Conservation (phyloP, 768 basidiomycete species). For the Tricholoma sp. region DNA sequence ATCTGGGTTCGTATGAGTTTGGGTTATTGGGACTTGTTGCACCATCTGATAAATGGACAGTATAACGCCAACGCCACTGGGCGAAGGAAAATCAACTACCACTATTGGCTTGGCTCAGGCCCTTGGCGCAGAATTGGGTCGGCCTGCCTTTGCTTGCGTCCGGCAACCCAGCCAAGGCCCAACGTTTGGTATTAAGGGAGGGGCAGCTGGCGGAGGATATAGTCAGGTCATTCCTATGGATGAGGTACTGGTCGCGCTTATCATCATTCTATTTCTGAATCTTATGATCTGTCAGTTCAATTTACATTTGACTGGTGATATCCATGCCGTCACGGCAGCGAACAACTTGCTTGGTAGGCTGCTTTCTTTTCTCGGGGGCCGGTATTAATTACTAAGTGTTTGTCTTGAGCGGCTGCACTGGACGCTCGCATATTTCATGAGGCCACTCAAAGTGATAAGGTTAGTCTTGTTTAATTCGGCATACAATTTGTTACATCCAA, state of each 20-base stretch:
- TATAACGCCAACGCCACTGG: constrained; percentile 94
- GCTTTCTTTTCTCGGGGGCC: neutral
- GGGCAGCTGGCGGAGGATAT: constrained; percentile 97
- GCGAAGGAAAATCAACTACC: constrained; percentile 98
- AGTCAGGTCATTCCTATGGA: constrained; percentile 99
- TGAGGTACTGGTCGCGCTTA: constrained; percentile 47
- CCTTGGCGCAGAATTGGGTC: constrained; percentile 88
- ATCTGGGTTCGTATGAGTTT: constrained; percentile 55
- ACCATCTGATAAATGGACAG: constrained; percentile 30
- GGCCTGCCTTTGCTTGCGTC: constrained; percentile 93
- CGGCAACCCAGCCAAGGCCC: constrained; percentile 98
- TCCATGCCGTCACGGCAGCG: constrained; percentile 95
- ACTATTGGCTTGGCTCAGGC: constrained; percentile 97
- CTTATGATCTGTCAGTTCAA: constrained; percentile 61
- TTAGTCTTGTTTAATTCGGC: constrained; percentile 11
- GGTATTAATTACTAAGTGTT: constrained; percentile 5
- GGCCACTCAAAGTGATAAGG: constrained; percentile 91
- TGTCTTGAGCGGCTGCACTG: constrained; percentile 75
- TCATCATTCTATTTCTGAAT: neutral
- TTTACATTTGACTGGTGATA: constrained; percentile 93
- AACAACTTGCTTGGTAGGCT: constrained; percentile 86
- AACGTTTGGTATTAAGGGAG: constrained; percentile 98
- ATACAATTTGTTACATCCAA: neutral
- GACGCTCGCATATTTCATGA: constrained; percentile 99
- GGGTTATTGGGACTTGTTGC: neutral